A percentile compares a stretch with the other conserved stretches of the same genome.
phyloP scores from a whole-genome alignment of 306 rosid species.

The Canavalia ensiformis region DNA sequence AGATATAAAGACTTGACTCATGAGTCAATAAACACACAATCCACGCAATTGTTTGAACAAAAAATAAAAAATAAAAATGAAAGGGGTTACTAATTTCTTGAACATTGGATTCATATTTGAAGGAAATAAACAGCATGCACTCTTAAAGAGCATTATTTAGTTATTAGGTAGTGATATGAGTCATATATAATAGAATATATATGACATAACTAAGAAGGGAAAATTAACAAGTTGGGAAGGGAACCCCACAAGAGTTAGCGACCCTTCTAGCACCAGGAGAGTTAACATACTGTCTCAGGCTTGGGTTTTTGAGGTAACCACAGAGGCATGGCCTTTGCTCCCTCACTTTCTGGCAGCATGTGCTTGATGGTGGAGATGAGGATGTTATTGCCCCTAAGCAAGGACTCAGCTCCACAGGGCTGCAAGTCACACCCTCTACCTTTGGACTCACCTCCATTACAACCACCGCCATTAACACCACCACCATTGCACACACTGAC shows the following conservation, averaged over 20 bases:
- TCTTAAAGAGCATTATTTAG: too few relatives aligned
- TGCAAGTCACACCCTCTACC: constrained; percentile 60
- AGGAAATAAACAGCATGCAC: too few relatives aligned
- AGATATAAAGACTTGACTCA: too few relatives aligned
- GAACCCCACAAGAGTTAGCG: constrained; percentile 55
- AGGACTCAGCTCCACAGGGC: constrained; percentile 48
- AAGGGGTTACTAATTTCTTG: too few relatives aligned
- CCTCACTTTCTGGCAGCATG: constrained; percentile 62
- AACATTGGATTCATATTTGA: too few relatives aligned
- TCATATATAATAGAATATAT: too few relatives aligned
- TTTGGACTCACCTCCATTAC: constrained; percentile 10
- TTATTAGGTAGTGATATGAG: too few relatives aligned
- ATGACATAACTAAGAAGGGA: too few relatives aligned
- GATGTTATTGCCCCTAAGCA: constrained; percentile 54
- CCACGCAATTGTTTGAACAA: too few relatives aligned
- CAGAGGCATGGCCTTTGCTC: constrained; percentile 75
- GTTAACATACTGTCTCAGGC: constrained; percentile 49
- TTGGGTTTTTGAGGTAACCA: constrained; percentile 64
- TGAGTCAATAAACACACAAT: too few relatives aligned
- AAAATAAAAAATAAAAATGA: too few relatives aligned
- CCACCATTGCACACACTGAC: neutral
- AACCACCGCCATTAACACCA: constrained; percentile 18
- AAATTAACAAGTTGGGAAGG: constrained; percentile 53
- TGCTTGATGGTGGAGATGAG: constrained; percentile 43
- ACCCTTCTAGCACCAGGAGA: constrained; percentile 63